Base-by-base conservation (phyloP, 2,329 filamentous ascomycete species). In the Colletotrichum australisinense region DNA sequence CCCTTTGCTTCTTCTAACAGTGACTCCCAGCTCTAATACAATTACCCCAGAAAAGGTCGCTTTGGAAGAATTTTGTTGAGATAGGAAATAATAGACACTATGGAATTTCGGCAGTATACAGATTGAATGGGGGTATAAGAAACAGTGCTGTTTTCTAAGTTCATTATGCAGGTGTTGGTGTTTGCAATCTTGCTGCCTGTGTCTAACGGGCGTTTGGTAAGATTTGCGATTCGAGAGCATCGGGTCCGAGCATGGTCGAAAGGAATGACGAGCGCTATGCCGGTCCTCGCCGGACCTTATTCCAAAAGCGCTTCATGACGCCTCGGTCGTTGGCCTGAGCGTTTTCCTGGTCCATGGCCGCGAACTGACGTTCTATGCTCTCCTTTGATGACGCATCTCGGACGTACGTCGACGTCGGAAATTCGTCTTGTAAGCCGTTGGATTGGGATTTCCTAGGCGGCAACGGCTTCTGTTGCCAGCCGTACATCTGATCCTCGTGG, bases 401-500 rank as follows among this genome's bases (percentile, higher is more conserved):
- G 38, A 80, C 75, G 42, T 80, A 81, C 1, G 79, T 74, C 2
- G 78, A 66, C 2, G 81, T 76, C n/a, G 80, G 77, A 19, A 79
- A 76, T 5, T 83, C 84, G 24, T 84, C 81, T 42, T 80, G 80
- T 2, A 77, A 74, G 42, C 77, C 77, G 72, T 52, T 73, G 71
- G 67, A 76, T 58, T 46, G 76, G n/a, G 58, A 75, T 76, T 74
- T 73, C 75, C 76, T 32, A 75, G 77, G 68, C 55, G 75, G 42
- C 63, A 76, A 52, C 76, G 76, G 72, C 49, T 78, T 76, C 38
- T 84, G 84, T 78, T 93, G 90, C 91, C 92, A 94, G 55, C 91
- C 91, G 78, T 95, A 94, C 19, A 94, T 87, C 74, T 92, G 88
- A 12, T 93, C 90, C 74, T 96, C 93, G 75, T 92, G 88, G 5